Base-by-base conservation (phyloP, 164 flowering plant genomes). In the Macadamia tetraphylla region DNA sequence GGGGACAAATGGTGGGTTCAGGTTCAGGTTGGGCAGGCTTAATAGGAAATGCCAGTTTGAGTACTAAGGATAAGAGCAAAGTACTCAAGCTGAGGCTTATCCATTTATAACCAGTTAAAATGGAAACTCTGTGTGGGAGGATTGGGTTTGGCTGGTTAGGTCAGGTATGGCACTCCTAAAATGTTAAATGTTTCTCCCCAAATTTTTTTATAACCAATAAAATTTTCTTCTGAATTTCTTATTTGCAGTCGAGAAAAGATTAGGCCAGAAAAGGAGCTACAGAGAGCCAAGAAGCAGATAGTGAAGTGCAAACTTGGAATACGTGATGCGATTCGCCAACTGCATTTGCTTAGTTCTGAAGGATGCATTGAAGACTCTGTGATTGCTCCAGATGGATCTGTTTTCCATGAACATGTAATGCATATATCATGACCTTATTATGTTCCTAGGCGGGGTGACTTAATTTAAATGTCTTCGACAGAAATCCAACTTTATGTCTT, bases 381-480 rank as follows among this genome's bases (percentile, higher is more conserved):
- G 58, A 82, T 90, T 58, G 86, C 84, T 78, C 81, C 93, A 43
- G 96, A 93, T 86, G 98, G 98, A 70, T 85, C 92, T 75, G 88
- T 93, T 66, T 78, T 85, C 78, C 98, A 93, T 85, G 97, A 92
- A 79, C 90, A 92, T 84, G 98, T 92, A 35, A 85, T 73, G 68
- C 17, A 52, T 44, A 6, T 10, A 42, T 60, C 32, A 9, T 48
- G 29, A 58, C 62, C 17, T 48, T 56, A 9, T 66, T 62, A 29
- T 59, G 42, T 29, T 48, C 57, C 40, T 49, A 6, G n/a, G 43
- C 30, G 43, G 46, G 48, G 9, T 48, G 60, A 44, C 43, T 55
- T 8, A 61, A 9, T 43, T 12, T 42, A 1, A 53, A 40, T 42
- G 3, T 15, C 35, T 40, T 31, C 29, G 55, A 35, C 60, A 30